Conservation (phyloP, 441 rosid species). For the Daphne laureola region DNA sequence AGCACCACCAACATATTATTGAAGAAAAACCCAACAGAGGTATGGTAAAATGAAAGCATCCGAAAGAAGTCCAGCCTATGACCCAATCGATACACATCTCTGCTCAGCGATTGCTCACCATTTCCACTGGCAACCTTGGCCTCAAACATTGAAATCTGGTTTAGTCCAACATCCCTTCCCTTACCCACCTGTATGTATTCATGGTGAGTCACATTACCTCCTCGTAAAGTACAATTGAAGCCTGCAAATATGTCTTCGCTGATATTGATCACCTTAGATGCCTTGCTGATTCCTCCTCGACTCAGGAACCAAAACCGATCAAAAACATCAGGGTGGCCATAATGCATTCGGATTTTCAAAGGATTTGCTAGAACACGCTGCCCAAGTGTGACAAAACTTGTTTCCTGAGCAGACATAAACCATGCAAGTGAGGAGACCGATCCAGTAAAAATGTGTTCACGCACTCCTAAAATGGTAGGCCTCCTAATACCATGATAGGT, state of each 20-base stretch:
- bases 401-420: constrained; percentile 76
- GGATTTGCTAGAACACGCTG: constrained; percentile 74
- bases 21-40: constrained; percentile 67
- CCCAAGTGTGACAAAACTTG: constrained; percentile 65
- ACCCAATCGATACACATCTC: constrained; percentile 67
- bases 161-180: constrained; percentile 73
- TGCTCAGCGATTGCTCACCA: constrained; percentile 70
- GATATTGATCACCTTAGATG: constrained; percentile 60
- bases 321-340: constrained; percentile 72
- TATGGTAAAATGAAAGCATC: constrained; percentile 60
- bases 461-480: constrained; percentile 64
- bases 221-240: constrained; percentile 61
- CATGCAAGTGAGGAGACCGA: constrained; percentile 71
- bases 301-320: constrained; percentile 71
- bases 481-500: constrained; percentile 45
- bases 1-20: constrained; percentile 61
- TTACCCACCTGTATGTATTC: constrained; percentile 74
- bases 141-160: constrained; percentile 68
- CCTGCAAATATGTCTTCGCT: constrained; percentile 80
- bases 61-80: constrained; percentile 68
- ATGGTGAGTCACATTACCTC: constrained; percentile 73
- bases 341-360: constrained; percentile 64
- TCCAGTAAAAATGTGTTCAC: constrained; percentile 69
- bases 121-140: constrained; percentile 74
- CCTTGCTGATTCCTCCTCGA: constrained; percentile 68